These are phyloP conservation scores for Eucalyptus paniculata DNA, from an alignment of 345 rosid species.

Conservation along the genomic window DNA sequence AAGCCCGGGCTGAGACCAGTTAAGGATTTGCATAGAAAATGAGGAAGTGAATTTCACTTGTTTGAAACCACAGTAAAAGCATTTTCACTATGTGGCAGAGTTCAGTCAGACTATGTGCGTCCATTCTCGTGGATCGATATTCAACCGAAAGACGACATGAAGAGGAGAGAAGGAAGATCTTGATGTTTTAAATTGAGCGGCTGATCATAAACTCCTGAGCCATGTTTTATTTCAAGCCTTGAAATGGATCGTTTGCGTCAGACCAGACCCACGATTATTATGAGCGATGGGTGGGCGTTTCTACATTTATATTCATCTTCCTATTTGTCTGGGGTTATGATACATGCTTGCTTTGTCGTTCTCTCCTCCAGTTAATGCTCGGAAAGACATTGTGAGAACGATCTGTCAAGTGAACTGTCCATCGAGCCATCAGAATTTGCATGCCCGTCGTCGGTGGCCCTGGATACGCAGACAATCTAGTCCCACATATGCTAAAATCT, in stretches of 20 bases:
- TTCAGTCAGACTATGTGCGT: neutral
- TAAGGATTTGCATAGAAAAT: neutral
- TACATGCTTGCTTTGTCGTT: neutral
- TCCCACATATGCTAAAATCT: neutral
- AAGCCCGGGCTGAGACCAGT: rapidly evolving
- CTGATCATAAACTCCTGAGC: neutral
- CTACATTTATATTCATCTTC: neutral
- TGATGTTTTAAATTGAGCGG: neutral
- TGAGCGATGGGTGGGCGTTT: neutral
- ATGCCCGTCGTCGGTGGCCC: neutral
- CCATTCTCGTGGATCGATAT: neutral
- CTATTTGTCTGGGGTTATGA: neutral
- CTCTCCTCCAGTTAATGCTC: neutral
- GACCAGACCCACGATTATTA: neutral
- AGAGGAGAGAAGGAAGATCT: neutral
- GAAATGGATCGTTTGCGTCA: neutral
- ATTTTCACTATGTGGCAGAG: neutral
- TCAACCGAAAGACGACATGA: neutral
- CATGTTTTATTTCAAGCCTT: neutral
- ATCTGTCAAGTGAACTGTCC: neutral
- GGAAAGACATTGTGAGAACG: neutral
- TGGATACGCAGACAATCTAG: neutral
- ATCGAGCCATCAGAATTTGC: neutral
- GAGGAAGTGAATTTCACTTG: neutral
- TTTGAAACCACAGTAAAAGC: neutral